A percentile compares a stretch with the other conserved stretches of the same genome.
Conservation (phyloP, 768 basidiomycete species). For the Podaxis sp. region DNA sequence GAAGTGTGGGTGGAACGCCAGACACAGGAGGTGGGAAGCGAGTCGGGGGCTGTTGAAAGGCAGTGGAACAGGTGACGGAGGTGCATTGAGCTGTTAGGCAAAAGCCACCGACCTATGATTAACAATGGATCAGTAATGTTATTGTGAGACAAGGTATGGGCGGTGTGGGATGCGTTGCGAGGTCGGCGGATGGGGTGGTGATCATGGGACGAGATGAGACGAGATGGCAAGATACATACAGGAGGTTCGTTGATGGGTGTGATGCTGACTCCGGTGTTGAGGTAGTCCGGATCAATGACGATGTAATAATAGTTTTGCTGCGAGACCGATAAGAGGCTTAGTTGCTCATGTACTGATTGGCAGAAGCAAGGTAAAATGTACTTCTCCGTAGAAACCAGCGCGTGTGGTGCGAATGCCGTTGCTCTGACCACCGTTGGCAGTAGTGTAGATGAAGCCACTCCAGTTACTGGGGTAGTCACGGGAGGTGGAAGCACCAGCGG, state of each 20-base stretch:
- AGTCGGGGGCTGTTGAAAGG: constrained; percentile 26
- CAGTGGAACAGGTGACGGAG: constrained; percentile 21
- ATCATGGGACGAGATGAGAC: neutral
- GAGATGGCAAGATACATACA: neutral
- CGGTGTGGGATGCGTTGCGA: too few relatives aligned
- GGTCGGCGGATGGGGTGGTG: too few relatives aligned
- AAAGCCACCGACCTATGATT: constrained; percentile 20
- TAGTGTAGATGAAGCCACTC: constrained; percentile 21
- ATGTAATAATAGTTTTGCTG: constrained; percentile 31
- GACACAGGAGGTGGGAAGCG: constrained; percentile 22
- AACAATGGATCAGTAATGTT: too few relatives aligned
- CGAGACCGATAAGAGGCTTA: neutral
- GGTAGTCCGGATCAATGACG: constrained; percentile 24
- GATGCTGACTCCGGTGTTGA: constrained; percentile 29
- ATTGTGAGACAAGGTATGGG: too few relatives aligned
- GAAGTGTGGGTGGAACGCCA: constrained; percentile 18
- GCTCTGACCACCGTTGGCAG: constrained; percentile 19
- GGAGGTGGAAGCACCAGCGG: constrained; percentile 7
- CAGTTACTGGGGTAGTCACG: constrained; percentile 2
- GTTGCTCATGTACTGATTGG: neutral
- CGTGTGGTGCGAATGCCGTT: constrained; percentile 15
- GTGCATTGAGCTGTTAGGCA: constrained; percentile 25
- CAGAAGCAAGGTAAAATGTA: neutral
- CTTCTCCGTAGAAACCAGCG: constrained; percentile 19
- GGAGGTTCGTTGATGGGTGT: constrained; percentile 17